Percentiles rank a stretch among this genome's conserved stretches.
Conservation (phyloP, 2,329 filamentous ascomycete genomes). For the Colletotrichum aenigma region DNA sequence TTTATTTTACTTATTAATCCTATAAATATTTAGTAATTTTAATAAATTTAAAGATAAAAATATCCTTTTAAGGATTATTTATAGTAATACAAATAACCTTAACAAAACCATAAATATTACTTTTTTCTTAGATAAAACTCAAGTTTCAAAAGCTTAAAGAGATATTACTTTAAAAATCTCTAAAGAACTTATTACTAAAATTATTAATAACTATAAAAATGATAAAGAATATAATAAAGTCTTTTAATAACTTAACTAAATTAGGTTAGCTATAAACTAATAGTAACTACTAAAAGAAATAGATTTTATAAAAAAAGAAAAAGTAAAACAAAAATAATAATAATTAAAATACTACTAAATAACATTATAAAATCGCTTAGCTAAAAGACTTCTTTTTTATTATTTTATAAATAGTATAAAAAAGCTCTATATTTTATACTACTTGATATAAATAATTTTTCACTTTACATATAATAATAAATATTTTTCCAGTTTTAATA, state of each 20-base stretch:
- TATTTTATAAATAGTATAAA: not conserved
- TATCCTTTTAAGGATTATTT: too few species aligned
- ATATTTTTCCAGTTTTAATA: not conserved
- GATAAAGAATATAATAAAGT: not conserved
- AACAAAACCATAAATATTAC: not conserved
- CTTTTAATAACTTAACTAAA: not conserved
- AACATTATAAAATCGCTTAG: not conserved
- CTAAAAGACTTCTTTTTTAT: not conserved
- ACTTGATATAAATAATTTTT: not conserved
- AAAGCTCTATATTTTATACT: not conserved
- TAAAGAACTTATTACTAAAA: not conserved
- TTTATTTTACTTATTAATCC: not conserved
- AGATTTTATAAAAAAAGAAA: too few species aligned
- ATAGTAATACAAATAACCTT: fast-evolving
- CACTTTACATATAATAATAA: not conserved
- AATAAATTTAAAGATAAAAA: not conserved
- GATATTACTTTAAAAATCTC: not conserved
- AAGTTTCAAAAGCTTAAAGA: too few species aligned
- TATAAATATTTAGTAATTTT: not conserved
- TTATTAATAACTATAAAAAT: not conserved
- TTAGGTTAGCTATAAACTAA: not conserved
- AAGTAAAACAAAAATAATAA: not conserved
- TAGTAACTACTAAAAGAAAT: not conserved
- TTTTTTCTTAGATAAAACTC: too few species aligned
- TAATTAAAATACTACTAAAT: not conserved